These are phyloP conservation scores for Cymbidium sinense DNA, from an alignment of 106 monocot species.

Conservation along the genomic window DNA sequence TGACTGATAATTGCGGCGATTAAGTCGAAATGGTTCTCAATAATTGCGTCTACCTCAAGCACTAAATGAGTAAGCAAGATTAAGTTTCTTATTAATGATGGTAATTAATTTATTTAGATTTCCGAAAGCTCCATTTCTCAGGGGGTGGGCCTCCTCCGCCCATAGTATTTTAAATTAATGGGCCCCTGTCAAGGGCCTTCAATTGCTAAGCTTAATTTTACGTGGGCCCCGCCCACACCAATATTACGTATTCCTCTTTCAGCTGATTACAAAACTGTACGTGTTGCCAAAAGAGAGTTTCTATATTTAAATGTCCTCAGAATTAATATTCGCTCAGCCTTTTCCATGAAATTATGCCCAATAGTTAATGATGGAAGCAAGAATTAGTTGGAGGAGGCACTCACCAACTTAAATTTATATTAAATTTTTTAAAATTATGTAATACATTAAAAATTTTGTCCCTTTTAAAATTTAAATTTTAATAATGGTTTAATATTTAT, in stretches of 20 bases:
- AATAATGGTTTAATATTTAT: too few species aligned
- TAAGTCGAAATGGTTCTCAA: background rate
- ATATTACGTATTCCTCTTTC: background rate
- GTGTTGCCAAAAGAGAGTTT: too few species aligned
- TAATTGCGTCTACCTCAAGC: background rate
- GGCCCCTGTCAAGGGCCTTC: background rate
- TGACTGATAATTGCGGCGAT: background rate
- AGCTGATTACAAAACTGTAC: too few species aligned
- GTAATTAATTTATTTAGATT: constrained; percentile 5
- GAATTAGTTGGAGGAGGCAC: too few species aligned
- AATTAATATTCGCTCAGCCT: too few species aligned
- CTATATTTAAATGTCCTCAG: too few species aligned
- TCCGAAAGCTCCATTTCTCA: background rate
- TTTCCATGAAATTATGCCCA: too few species aligned
- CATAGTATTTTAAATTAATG: background rate
- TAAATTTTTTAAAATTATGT: too few species aligned
- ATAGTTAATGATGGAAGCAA: too few species aligned
- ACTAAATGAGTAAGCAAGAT: background rate
- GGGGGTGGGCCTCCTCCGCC: background rate
- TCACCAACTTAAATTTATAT: too few species aligned
- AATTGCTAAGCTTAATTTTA: background rate
- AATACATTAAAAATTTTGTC: too few species aligned
- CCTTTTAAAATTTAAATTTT: too few species aligned
- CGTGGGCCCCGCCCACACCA: background rate
- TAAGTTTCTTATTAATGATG: background rate